These are phyloP conservation scores for Venturia pyrina DNA, from an alignment of 2,329 filamentous ascomycete genomes.

Conservation along the genomic window DNA sequence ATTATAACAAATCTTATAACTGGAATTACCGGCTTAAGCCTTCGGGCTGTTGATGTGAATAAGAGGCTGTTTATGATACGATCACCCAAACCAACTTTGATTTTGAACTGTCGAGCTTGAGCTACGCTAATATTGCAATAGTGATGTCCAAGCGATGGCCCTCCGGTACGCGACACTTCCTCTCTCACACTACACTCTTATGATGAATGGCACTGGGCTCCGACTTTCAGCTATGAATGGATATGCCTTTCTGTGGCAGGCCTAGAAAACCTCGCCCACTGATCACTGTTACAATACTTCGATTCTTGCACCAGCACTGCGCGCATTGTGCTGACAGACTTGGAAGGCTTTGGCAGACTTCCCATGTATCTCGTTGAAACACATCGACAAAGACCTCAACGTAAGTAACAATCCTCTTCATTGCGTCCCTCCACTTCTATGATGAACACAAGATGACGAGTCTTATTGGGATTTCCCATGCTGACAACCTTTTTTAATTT, in stretches of 20 bases:
- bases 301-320: neutral
- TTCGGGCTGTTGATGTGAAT: conserved; percentile 28
- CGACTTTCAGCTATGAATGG: conserved; percentile 67
- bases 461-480: conserved; percentile 67
- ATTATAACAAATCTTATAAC: conserved; percentile 8
- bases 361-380: neutral
- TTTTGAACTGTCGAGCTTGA: neutral
- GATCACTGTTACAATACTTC: conserved; percentile 37
- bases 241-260: conserved; percentile 87
- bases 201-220: conserved; percentile 99
- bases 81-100: conserved; percentile 12
- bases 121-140: neutral
- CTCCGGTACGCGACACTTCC: conserved; percentile 13
- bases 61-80: conserved; percentile 32
- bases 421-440: conserved; percentile 20
- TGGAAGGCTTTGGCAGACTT: neutral
- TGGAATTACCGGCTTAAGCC: conserved; percentile 36
- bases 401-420: conserved; percentile 17
- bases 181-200: conserved; percentile 25
- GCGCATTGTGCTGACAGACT: neutral
- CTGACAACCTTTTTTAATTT: conserved; percentile 47
- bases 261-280: conserved; percentile 99
- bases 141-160: neutral
- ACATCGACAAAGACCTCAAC: neutral
- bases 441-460: conserved; percentile 63